These are phyloP conservation scores for Yarrowia sp. DNA, from an alignment of 805 yeast species.

Conservation along the genomic window DNA sequence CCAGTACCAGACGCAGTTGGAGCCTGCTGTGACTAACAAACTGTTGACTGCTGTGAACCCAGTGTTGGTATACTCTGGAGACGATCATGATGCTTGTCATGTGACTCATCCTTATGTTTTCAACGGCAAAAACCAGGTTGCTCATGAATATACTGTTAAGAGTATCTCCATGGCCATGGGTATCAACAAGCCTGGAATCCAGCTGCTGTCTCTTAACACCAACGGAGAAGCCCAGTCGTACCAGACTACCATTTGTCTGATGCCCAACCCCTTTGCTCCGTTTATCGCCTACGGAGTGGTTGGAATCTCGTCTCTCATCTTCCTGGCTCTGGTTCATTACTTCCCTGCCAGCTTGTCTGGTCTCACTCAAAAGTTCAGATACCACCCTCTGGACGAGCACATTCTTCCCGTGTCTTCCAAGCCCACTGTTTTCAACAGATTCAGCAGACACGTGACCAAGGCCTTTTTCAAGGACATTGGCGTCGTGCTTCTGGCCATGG, in stretches of 20 bases:
- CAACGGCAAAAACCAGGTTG: slow-evolving; percentile 32
- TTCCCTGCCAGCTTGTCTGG: background rate
- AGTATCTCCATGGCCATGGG: slow-evolving; percentile 94
- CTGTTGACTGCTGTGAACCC: slow-evolving; percentile 64
- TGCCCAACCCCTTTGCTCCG: slow-evolving; percentile 37
- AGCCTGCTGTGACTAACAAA: slow-evolving; percentile 53
- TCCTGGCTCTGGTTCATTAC: slow-evolving; percentile 1
- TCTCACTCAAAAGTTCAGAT: background rate
- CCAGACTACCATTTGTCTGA: slow-evolving; percentile 36
- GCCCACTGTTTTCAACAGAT: background rate
- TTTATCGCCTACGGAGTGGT: slow-evolving; percentile 32
- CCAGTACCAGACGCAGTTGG: slow-evolving; percentile 90
- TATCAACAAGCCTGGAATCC: slow-evolving; percentile 77
- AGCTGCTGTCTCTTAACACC: slow-evolving; percentile 59
- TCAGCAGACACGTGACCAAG: background rate
- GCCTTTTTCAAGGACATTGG: slow-evolving; percentile 3
- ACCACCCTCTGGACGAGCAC: slow-evolving; percentile 6
- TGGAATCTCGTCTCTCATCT: background rate
- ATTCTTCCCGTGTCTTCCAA: background rate
- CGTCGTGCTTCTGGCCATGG: background rate
- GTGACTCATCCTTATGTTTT: slow-evolving; percentile 48
- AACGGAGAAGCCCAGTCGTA: slow-evolving; percentile 20
- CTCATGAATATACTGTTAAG: slow-evolving; percentile 82
- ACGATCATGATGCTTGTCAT: slow-evolving; percentile 95
- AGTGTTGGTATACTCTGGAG: slow-evolving; percentile 75